A percentile compares a stretch with the other conserved stretches of the same genome.
phyloP scores from a whole-genome alignment of 2,329 filamentous ascomycete species.

The Fusarium austroafricanum region DNA sequence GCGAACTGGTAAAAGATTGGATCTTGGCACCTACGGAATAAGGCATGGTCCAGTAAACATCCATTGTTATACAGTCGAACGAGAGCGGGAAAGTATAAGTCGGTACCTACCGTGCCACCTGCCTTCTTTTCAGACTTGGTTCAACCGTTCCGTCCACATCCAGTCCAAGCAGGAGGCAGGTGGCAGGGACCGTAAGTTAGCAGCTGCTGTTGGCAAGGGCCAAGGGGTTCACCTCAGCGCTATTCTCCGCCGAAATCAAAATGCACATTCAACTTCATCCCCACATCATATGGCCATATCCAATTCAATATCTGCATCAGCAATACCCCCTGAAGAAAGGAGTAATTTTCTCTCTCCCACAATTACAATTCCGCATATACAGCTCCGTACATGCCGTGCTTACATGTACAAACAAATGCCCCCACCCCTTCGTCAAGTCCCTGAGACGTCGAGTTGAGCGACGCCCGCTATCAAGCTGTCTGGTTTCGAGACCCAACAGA shows the following conservation, averaged over 20 bases:
- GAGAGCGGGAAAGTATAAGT: constrained; percentile 26
- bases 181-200: neutral
- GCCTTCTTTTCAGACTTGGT: neutral
- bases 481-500: neutral
- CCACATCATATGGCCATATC: neutral
- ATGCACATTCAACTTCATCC: neutral
- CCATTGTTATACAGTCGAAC: neutral
- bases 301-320: neutral
- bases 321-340: neutral
- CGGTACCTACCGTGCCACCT: constrained; percentile 14
- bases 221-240: constrained; percentile 31
- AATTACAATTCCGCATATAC: neutral
- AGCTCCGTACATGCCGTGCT: neutral
- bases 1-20: neutral
- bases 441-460: neutral
- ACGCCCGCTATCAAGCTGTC: neutral
- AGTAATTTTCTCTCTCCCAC: neutral
- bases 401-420: neutral
- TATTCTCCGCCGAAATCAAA: constrained; percentile 24
- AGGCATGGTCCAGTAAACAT: constrained; percentile 7
- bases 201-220: neutral
- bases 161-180: constrained; percentile 9
- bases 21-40: neutral
- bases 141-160: constrained; percentile 7
- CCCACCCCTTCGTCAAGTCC: neutral